Percentiles rank a stretch among this genome's conserved stretches.
These are phyloP conservation scores for Peterozyma toletana DNA, from an alignment of 805 yeast species.

Conservation along the genomic window DNA sequence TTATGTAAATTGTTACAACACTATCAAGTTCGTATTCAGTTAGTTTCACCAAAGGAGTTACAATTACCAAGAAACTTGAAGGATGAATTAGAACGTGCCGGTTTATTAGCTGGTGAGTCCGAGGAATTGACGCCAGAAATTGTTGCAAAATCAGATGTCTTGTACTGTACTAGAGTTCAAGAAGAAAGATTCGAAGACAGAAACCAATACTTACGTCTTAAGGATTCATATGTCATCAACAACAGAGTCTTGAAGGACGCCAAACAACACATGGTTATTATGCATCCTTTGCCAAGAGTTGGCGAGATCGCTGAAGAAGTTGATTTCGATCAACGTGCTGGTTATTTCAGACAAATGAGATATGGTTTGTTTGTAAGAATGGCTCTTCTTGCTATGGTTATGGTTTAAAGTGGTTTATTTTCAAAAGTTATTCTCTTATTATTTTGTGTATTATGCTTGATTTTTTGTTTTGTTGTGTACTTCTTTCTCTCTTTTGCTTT, in stretches of 20 bases:
- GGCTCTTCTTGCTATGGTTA: conserved; percentile 97
- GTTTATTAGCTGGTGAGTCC: conserved; percentile 69
- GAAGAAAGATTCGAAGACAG: conserved; percentile 84
- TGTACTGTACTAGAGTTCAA: conserved; percentile 97
- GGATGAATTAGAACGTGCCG: conserved; percentile 55
- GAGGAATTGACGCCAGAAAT: conserved; percentile 77
- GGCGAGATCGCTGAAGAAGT: conserved; percentile 96
- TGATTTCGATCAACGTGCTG: conserved; percentile 98
- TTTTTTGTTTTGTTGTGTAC: no score
- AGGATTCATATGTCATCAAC: conserved; percentile 88
- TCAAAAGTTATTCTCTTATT: no score
- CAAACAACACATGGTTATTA: conserved; percentile 95
- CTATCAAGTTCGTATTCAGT: conserved; percentile 88
- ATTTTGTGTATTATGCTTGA: no score
- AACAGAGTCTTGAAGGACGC: conserved; percentile 87
- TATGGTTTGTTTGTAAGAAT: conserved; percentile 97
- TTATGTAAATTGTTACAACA: conserved; percentile 83
- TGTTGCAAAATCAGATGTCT: conserved; percentile 84
- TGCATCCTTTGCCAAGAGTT: conserved; percentile 98
- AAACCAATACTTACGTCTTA: conserved; percentile 77
- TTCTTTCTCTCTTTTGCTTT: no score
- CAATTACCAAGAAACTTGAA: conserved; percentile 71
- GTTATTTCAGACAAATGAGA: conserved; percentile 99
- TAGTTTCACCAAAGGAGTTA: conserved; percentile 87
- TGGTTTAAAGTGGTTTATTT: conserved; percentile 41